Conservation (phyloP, 139 green algal genomes). For the Dunaliella sp. region DNA sequence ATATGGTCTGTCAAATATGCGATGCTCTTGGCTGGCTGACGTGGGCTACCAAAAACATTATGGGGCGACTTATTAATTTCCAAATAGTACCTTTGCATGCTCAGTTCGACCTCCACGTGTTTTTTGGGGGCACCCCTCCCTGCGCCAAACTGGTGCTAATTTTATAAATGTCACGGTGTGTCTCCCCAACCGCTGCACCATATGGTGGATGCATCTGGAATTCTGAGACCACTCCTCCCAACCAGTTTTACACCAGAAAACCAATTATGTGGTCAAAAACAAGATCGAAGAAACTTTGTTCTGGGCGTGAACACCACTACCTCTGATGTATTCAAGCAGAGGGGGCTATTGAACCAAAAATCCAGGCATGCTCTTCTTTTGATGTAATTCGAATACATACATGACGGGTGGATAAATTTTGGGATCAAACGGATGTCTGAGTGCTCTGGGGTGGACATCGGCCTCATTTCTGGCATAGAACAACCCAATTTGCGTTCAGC, state of each 20-base stretch:
- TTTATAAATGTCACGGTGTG: too few species aligned
- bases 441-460: too few species aligned
- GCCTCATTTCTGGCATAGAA: too few species aligned
- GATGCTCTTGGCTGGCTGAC: not conserved
- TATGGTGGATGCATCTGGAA: too few species aligned
- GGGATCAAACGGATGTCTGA: too few species aligned
- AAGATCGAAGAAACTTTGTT: not conserved
- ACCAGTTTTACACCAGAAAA: not conserved
- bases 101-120: not conserved
- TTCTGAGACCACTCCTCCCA: not conserved
- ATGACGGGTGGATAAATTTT: too few species aligned
- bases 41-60: not conserved
- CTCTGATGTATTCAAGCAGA: too few species aligned
- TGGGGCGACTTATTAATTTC: not conserved
- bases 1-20: not conserved
- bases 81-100: not conserved
- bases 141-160: not conserved
- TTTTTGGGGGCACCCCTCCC: not conserved
- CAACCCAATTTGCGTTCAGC: too few species aligned
- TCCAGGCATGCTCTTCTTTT: too few species aligned
- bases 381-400: too few species aligned
- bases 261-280: not conserved
- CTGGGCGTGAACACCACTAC: not conserved
- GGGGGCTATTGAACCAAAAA: too few species aligned
- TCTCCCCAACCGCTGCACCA: not conserved